Evolutionary conservation across 768 basidiomycete species (phyloP), one percentile per base, ranked within the genome.

Genomic region (Boletus sp.): DNA sequence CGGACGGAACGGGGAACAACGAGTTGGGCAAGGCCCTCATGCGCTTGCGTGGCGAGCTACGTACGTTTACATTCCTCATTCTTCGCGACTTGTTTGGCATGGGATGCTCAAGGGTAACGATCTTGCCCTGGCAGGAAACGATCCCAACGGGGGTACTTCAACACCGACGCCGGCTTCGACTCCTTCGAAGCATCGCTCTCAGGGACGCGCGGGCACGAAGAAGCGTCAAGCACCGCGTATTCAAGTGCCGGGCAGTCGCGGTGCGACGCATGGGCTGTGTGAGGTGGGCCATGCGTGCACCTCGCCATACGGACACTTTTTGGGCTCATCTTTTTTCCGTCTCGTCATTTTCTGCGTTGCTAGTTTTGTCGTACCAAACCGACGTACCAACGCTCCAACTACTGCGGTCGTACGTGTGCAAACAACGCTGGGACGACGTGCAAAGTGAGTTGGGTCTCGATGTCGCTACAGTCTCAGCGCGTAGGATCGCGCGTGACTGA

Each of bases 1-100:
- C 79, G 25, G 84, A 90, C 64, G 73, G 81, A 13, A 73, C 76
- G 55, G 88, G 88, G 25, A 79, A 78, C 32, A 90, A 90, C 56
- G 85, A 90, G 63, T 76, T 90, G 35, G 88, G 88, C 45, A 87
- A 84, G 65, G 80, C 82, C 6, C 75, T 89, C 17, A 82, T 83
- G 71, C 79, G 84, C 55, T 69, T 90, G 62, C 76, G 87, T 53
- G 69, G 73, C 35, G 78, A 75, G 61, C 72, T 87, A 51, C 79
- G 83, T 70, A 38, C 27, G 68, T 62, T 51, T 44, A 4, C 17
- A 17, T 41, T 49, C n/a, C 25, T 39, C n/a, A 1, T 15, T 23
- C 21, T 23, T 53, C 14, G 10, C 4, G 34, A 25, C 17, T n/a
- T 6, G 29, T 43, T 53, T 34, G 21, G 17, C 7, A 13, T 21